phyloP scores from a whole-genome alignment of 2,329 filamentous ascomycete genomes.

The Emergomyces orientalis region DNA sequence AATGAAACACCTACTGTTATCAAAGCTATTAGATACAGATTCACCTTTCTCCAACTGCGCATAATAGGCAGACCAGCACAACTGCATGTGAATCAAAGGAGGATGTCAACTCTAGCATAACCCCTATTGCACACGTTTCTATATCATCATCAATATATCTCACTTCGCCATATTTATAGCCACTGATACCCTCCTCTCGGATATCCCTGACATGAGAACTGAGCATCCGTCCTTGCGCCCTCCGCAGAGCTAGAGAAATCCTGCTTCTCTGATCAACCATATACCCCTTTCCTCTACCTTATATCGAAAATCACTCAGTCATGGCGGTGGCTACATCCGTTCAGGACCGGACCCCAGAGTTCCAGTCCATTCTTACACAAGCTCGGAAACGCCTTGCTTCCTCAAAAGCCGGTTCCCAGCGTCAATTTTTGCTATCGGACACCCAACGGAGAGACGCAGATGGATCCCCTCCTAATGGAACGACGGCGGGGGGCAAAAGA shows the following conservation, averaged over 20 bases:
- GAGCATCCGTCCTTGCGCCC: not conserved
- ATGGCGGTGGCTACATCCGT: conserved; percentile 52
- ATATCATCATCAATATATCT: not conserved
- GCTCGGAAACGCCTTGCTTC: conserved; percentile 70
- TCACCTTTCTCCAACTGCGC: not conserved
- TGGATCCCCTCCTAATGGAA: conserved; percentile 49
- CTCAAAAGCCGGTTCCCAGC: conserved; percentile 67
- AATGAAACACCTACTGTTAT: not conserved
- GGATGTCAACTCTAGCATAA: no score
- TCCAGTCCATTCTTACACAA: conserved; percentile 80
- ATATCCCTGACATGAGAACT: not conserved
- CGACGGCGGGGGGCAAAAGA: conserved; percentile 29
- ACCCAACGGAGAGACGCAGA: conserved; percentile 53
- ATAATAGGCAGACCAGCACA: not conserved
- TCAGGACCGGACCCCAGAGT: conserved; percentile 94
- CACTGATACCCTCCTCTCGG: not conserved
- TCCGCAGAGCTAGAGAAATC: not conserved
- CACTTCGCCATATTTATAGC: not conserved
- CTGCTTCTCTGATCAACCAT: not conserved
- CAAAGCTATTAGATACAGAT: not conserved
- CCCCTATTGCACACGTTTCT: not conserved
- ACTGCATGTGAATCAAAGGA: not conserved
- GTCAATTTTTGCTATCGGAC: conserved; percentile 68
- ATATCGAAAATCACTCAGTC: not conserved
- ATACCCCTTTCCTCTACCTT: not conserved